Evolutionary conservation across 331 rosid genomes (phyloP), one percentile per base, ranked within the genome.

Genomic region (Telfairia occidentalis): DNA sequence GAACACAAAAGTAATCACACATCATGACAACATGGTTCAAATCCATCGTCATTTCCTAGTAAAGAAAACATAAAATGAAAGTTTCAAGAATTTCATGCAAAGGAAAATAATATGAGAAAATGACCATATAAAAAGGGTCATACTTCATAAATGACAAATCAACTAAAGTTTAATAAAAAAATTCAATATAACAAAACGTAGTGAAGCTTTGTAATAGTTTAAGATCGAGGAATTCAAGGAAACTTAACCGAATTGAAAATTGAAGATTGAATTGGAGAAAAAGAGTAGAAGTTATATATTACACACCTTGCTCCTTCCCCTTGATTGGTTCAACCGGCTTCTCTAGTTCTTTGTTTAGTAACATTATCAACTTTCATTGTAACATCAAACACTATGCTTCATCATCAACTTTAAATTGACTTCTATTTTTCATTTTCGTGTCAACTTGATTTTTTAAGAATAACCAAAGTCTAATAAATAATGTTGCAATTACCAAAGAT

Each of bases 291-390:
- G 37, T n/a, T n/a, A 26, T 48, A 23, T 5, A n/a, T n/a, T n/a
- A n/a, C n/a, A 35, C 65, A 95, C 99, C 99, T 87, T 76, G 80
- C n/a, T 77, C 84, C 70, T 84, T 43, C 24, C 90, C 90, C 85
- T 90, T 90, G 76, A 4, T 43, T 64, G 86, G 74, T 71, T 77
- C 82, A 79, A 38, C 30, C n/a, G n/a, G 32, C 87, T 19, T 95
- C 81, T 91, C 97, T 40, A 97, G 99, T 85, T 95, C 99, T 88
- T 92, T 90, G n/a, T n/a, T n/a, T n/a, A n/a, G n/a, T n/a, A n/a
- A n/a, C n/a, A n/a, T n/a, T n/a, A n/a, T n/a, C n/a, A n/a, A n/a
- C n/a, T n/a, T n/a, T n/a, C n/a, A n/a, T n/a, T n/a, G n/a, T n/a
- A n/a, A n/a, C n/a, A n/a, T n/a, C n/a, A n/a, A n/a, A n/a, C n/a